phyloP scores from a whole-genome alignment of 2,329 filamentous ascomycete species.

The Grosmannia serpens region DNA sequence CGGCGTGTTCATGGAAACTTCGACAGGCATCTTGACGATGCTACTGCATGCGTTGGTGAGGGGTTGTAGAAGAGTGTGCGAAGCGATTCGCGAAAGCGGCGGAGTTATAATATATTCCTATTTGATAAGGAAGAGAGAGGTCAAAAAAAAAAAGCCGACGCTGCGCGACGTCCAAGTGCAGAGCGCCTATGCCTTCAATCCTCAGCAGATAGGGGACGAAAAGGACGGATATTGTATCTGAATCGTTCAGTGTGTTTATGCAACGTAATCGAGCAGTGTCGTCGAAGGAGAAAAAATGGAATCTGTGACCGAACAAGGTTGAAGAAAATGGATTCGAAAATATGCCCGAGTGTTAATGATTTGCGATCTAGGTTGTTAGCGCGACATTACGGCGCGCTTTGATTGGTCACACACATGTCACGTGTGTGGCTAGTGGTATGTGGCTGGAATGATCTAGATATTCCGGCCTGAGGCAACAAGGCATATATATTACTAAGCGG shows the following conservation, averaged over 20 bases:
- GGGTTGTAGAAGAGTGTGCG: background rate
- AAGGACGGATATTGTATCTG: no score
- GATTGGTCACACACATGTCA: background rate
- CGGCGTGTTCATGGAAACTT: conserved; percentile 66
- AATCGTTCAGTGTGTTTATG: background rate
- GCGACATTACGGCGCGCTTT: background rate
- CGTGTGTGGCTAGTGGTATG: background rate
- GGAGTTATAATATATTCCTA: no score
- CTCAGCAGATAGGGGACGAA: no score
- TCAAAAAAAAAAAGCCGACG: no score
- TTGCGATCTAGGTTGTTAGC: conserved; percentile 1
- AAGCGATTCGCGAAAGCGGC: background rate
- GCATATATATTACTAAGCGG: no score
- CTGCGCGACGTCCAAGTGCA: no score
- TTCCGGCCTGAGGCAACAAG: background rate
- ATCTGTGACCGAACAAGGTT: background rate
- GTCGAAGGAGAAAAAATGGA: background rate
- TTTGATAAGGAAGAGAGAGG: no score
- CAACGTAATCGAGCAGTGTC: background rate
- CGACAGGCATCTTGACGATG: conserved; percentile 55
- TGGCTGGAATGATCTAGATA: background rate
- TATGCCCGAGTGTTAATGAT: background rate
- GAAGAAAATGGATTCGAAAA: background rate
- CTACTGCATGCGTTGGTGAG: background rate
- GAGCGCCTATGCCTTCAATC: no score